Evolutionary conservation across 164 flowering plant genomes (phyloP).

Genomic region (Nelumbo lutea): DNA sequence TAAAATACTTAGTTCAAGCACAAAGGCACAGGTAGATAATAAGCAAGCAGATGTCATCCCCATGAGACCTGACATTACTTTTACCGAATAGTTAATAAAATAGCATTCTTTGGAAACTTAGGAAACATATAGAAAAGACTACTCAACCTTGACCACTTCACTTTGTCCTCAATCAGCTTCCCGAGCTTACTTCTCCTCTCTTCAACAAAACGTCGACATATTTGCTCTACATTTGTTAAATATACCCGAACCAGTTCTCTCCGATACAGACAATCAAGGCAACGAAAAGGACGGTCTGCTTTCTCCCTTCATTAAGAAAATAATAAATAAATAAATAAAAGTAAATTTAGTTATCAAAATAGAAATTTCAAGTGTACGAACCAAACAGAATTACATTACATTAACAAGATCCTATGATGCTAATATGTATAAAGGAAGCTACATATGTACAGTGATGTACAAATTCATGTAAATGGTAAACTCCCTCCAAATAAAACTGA

Average conservation of each 20-base stretch:
- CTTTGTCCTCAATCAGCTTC: constrained; percentile 77
- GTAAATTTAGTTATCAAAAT: constrained; percentile 3
- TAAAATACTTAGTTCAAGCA: neutral
- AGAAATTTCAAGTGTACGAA: neutral
- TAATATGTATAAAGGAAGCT: neutral
- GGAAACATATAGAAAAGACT: neutral
- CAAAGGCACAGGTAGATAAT: neutral
- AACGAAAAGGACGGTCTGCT: constrained; percentile 83
- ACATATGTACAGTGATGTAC: too few species aligned
- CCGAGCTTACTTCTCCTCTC: constrained; percentile 82
- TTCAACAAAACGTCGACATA: constrained; percentile 80
- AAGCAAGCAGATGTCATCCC: neutral
- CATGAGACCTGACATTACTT: neutral
- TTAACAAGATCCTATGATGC: too few species aligned
- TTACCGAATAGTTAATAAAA: too few species aligned
- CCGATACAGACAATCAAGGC: constrained; percentile 89
- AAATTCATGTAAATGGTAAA: too few species aligned
- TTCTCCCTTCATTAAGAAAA: constrained; percentile 59
- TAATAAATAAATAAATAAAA: neutral
- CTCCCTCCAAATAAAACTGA: too few species aligned
- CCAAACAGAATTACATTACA: neutral
- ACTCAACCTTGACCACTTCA: constrained; percentile 81
- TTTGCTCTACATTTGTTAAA: constrained; percentile 82
- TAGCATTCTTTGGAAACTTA: too few species aligned
- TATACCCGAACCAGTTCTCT: constrained; percentile 94